phyloP scores from a whole-genome alignment of 2,329 filamentous ascomycete species.

The Lasiodiplodia sp. region DNA sequence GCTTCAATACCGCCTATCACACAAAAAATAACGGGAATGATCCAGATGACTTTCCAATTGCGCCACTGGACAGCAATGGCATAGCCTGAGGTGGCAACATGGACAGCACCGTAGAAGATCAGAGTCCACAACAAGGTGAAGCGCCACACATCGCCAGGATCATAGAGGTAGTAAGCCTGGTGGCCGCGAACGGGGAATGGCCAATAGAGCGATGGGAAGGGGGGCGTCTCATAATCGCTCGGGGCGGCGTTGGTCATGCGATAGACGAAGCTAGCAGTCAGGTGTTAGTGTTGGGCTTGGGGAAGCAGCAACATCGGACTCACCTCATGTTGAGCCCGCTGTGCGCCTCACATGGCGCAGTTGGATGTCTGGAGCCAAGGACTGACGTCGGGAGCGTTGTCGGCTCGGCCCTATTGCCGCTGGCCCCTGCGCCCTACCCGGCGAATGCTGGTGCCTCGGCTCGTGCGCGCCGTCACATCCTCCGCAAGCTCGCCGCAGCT shows the following conservation, averaged over 20 bases:
- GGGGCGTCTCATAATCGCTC: slow-evolving; percentile 70
- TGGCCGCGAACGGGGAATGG: slow-evolving; percentile 65
- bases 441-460: slow-evolving; percentile 25
- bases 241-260: slow-evolving; percentile 55
- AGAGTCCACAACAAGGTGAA: slow-evolving; percentile 90
- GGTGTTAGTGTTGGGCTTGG: neutral
- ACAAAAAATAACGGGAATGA: slow-evolving; percentile 74
- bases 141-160: slow-evolving; percentile 79
- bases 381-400: slow-evolving; percentile 15
- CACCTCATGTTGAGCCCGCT: slow-evolving; percentile 41
- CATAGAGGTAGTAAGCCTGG: slow-evolving; percentile 72
- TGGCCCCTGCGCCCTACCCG: slow-evolving; percentile 25
- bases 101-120: slow-evolving; percentile 77
- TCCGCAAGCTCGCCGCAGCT: slow-evolving; percentile 8
- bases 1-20: slow-evolving; percentile 78
- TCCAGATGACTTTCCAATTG: slow-evolving; percentile 69
- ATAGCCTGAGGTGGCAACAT: slow-evolving; percentile 74
- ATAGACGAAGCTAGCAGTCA: slow-evolving; percentile 51
- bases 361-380: neutral
- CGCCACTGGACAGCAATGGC: slow-evolving; percentile 74
- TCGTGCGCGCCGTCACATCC: neutral
- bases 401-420: slow-evolving; percentile 2
- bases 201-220: slow-evolving; percentile 85
- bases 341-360: slow-evolving; percentile 18
- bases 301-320: neutral